Base-by-base conservation (phyloP, 805 yeast genomes). In the Cyberlindnera euphorbiae region DNA sequence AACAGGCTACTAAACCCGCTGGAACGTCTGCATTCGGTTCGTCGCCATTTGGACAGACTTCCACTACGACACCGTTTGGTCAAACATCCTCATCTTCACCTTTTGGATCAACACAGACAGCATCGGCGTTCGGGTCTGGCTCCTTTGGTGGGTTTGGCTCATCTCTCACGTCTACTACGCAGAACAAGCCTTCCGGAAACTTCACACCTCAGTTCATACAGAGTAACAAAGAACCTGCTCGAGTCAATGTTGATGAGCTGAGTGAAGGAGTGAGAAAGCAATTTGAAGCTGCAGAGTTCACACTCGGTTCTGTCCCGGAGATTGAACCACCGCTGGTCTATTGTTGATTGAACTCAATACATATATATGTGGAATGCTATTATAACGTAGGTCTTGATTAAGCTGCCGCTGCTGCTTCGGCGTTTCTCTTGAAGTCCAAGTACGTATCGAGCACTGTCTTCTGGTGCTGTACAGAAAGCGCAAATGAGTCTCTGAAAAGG, bases 291-390 rank as follows among this genome's bases (percentile, higher is more conserved):
- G 46, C 51, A 0, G 35, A 41, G 5, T 83, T 83, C 45, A 52
- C 57, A n/a, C 49, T 82, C 22, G 90, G 89, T 0, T 58, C 60
- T 17, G 75, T 83, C 2, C 94, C 94, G 0, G 90, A 82, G 40
- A 49, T 75, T 6, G 77, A 87, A 3, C 93, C 94, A 6, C 88
- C 93, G 2, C 27, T 67, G 8, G 67, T 64, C 35, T 53, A 71
- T 26, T 62, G 71, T 40, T 62, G 34, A 38, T 27, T 11, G 35
- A 4, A 4, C 31, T 19, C n/a, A 30, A n/a, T 12, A 16, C 4
- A 23, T 9, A 10, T 30, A 16, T 23, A 23, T 5, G 13, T 10
- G 33, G 7, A 8, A 19, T 19, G 9, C 9, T 9, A 19, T 19
- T 19, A 7, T 8, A 19, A 9, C 22, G n/a, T n/a, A n/a, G n/a